Percentiles rank a stretch among this genome's conserved stretches.
Evolutionary conservation across 805 yeast genomes (phyloP).

Genomic region (Wickerhamomyces ciferrii): DNA sequence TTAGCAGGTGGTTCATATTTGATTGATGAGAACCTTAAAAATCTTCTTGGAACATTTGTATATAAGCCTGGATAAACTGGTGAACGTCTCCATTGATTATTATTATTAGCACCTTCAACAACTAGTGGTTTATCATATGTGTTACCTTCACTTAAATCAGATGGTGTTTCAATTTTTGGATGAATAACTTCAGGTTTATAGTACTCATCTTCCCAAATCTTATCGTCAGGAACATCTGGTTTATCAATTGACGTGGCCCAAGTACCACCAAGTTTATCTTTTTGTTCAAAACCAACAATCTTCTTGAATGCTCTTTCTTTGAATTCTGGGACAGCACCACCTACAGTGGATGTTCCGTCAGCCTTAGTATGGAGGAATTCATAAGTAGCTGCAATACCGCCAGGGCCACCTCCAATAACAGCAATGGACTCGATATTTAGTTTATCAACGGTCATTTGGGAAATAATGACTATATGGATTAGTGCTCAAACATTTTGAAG

Average conservation of each 20-base stretch:
- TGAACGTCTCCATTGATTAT: slow-evolving; percentile 31
- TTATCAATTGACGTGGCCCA: slow-evolving; percentile 26
- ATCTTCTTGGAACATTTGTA: slow-evolving; percentile 34
- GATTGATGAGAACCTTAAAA: slow-evolving; percentile 31
- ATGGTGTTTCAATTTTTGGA: slow-evolving; percentile 10
- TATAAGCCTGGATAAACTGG: slow-evolving; percentile 32
- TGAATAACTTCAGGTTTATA: slow-evolving; percentile 26
- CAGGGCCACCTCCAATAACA: slow-evolving; percentile 32
- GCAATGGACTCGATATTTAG: slow-evolving; percentile 23
- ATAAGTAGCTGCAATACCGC: slow-evolving; percentile 28
- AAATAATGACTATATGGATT: no score
- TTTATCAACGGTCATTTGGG: neutral
- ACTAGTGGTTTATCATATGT: slow-evolving; percentile 10
- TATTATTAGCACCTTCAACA: slow-evolving; percentile 21
- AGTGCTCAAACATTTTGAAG: no score
- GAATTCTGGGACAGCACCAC: neutral
- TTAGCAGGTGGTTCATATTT: slow-evolving; percentile 13
- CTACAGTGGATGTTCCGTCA: neutral
- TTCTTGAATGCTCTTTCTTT: slow-evolving; percentile 22
- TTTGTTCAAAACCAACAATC: slow-evolving; percentile 37
- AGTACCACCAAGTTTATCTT: slow-evolving; percentile 34
- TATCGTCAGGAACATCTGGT: slow-evolving; percentile 16
- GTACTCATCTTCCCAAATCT: slow-evolving; percentile 24
- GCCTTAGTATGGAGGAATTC: slow-evolving; percentile 24
- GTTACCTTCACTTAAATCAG: slow-evolving; percentile 9